Percentiles rank a stretch among this genome's conserved stretches.
phyloP scores from a whole-genome alignment of 495 filamentous ascomycete species.

The Darksidea phi region DNA sequence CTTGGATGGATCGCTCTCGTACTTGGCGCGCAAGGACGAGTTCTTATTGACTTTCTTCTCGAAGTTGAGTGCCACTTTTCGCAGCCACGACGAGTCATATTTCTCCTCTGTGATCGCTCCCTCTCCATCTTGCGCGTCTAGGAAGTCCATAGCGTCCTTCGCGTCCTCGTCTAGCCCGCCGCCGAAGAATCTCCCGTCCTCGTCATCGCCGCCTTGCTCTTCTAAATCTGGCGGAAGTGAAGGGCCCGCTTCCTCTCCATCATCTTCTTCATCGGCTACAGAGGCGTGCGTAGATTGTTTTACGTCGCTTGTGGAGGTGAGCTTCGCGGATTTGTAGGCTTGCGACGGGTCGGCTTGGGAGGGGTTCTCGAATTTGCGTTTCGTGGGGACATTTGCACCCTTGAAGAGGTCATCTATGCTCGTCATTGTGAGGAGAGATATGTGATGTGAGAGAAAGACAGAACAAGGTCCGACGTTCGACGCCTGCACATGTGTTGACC shows the following conservation, averaged over 20 bases:
- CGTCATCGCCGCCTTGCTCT: slow-evolving; percentile 68
- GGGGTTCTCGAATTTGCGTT: slow-evolving; percentile 45
- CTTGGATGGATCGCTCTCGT: slow-evolving; percentile 79
- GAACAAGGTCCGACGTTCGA: no score
- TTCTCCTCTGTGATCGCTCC: slow-evolving; percentile 63
- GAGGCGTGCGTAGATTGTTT: slow-evolving; percentile 62
- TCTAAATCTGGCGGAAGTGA: slow-evolving; percentile 61
- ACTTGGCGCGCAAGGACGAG: slow-evolving; percentile 85
- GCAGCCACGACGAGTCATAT: slow-evolving; percentile 80
- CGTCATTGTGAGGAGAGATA: slow-evolving; percentile 37
- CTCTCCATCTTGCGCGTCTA: slow-evolving; percentile 67
- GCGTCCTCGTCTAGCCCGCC: slow-evolving; percentile 81
- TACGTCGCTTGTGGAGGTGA: slow-evolving; percentile 59
- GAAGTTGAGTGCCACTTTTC: slow-evolving; percentile 77
- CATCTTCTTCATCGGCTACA: slow-evolving; percentile 59
- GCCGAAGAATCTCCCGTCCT: slow-evolving; percentile 93
- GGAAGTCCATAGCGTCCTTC: slow-evolving; percentile 83
- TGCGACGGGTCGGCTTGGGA: slow-evolving; percentile 42
- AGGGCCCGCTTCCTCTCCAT: slow-evolving; percentile 64
- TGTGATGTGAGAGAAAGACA: not conserved
- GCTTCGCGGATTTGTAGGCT: slow-evolving; percentile 84
- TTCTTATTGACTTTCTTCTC: slow-evolving; percentile 91
- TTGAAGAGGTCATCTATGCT: slow-evolving; percentile 49
- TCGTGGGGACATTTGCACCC: slow-evolving; percentile 36
- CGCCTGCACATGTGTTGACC: no score